These are phyloP conservation scores for Ogataea naganishii DNA, from an alignment of 805 yeast genomes.

Conservation along the genomic window DNA sequence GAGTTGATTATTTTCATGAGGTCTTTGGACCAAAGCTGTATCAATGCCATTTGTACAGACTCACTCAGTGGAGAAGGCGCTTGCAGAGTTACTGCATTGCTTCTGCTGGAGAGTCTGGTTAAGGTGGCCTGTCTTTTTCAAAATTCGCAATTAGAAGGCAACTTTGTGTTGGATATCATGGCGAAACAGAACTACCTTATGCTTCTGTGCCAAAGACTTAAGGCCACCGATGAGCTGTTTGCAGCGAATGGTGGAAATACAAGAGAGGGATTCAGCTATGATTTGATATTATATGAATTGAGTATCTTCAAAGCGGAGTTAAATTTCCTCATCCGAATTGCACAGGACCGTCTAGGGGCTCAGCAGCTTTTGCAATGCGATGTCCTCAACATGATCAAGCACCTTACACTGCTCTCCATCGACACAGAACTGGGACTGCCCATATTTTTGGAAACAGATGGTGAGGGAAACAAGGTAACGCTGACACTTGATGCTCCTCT, in stretches of 20 bases:
- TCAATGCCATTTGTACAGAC: conserved; percentile 66
- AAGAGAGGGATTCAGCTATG: conserved; percentile 32
- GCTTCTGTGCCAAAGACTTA: conserved; percentile 56
- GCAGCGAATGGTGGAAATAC: conserved; percentile 21
- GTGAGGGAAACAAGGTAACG: conserved; percentile 3
- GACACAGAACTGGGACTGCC: conserved; percentile 78
- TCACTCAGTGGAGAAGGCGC: conserved; percentile 73
- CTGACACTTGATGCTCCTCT: conserved; percentile 13
- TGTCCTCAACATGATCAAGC: conserved; percentile 51
- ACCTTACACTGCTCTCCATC: conserved; percentile 45
- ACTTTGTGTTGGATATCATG: conserved; percentile 51
- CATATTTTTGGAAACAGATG: conserved; percentile 11
- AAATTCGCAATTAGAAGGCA: conserved; percentile 40
- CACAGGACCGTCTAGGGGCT: conserved; percentile 74
- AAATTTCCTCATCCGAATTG: conserved; percentile 62
- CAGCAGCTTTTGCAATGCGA: conserved; percentile 67
- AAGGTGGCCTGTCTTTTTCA: conserved; percentile 39
- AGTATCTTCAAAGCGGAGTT: conserved; percentile 69
- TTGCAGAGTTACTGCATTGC: conserved; percentile 62
- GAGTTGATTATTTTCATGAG: conserved; percentile 48
- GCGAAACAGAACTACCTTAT: conserved; percentile 58
- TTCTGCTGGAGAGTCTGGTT: conserved; percentile 50
- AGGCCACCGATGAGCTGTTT: conserved; percentile 60
- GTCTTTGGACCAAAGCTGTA: conserved; percentile 49
- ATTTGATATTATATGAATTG: conserved; percentile 58